These are phyloP conservation scores for Penicillium fimorum DNA, from an alignment of 495 filamentous ascomycete genomes.

Conservation along the genomic window DNA sequence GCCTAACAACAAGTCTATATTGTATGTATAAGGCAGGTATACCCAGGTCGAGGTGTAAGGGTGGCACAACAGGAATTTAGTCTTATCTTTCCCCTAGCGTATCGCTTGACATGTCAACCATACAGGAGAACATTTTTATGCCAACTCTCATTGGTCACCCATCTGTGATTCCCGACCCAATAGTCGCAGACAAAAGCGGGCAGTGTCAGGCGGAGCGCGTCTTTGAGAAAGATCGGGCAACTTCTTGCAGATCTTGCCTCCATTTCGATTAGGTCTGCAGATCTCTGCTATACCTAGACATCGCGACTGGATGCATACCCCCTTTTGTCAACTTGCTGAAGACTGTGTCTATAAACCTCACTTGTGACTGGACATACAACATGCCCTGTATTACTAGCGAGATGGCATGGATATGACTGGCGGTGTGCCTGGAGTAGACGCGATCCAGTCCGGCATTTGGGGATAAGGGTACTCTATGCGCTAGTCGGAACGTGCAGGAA, in stretches of 20 bases:
- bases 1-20: conserved; percentile 20
- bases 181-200: conserved; percentile 71
- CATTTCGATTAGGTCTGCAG: conserved; percentile 66
- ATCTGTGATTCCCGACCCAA: conserved; percentile 66
- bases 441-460: conserved; percentile 35
- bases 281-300: conserved; percentile 84
- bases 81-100: conserved; percentile 15
- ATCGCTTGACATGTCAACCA: conserved; percentile 15
- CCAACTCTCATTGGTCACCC: conserved; percentile 23
- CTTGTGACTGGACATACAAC: conserved; percentile 59
- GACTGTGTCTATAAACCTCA: conserved; percentile 79
- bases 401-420: conserved; percentile 77
- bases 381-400: conserved; percentile 83
- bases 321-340: conserved; percentile 63
- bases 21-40: conserved; percentile 6
- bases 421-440: conserved; percentile 51
- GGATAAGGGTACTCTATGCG: conserved; percentile 58
- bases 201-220: conserved; percentile 59
- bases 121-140: conserved; percentile 1
- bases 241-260: conserved; percentile 65
- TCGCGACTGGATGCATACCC: conserved; percentile 76
- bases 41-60: conserved; percentile 14
- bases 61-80: conserved; percentile 18
- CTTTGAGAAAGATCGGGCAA: conserved; percentile 63
- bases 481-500: conserved; percentile 70